These are phyloP conservation scores for Tylopilus sp. DNA, from an alignment of 1,284 basidiomycete genomes.

Conservation along the genomic window DNA sequence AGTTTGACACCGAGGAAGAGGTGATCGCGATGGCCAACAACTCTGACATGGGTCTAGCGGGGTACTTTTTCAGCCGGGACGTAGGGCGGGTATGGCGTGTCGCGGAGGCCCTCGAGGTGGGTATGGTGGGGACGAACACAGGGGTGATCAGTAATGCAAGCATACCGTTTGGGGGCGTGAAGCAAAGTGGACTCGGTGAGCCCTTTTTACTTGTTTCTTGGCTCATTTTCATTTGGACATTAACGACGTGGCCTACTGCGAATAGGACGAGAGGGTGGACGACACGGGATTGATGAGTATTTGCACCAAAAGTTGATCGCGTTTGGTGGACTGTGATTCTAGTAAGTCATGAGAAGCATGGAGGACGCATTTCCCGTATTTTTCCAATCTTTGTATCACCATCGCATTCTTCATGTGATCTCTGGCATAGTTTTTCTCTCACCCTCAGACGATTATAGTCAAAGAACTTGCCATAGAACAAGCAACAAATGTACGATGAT, in stretches of 20 bases:
- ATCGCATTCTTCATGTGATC: not conserved
- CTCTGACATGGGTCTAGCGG: slow-evolving; percentile 85
- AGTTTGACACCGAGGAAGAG: slow-evolving; percentile 92
- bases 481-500: not conserved
- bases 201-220: slow-evolving; percentile 1
- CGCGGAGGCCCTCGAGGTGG: slow-evolving; percentile 95
- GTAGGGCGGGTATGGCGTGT: slow-evolving; percentile 92
- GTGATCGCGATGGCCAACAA: slow-evolving; percentile 86
- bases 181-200: slow-evolving; percentile 78
- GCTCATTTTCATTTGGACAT: not conserved
- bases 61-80: slow-evolving; percentile 92
- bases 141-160: slow-evolving; percentile 77
- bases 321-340: slow-evolving; percentile 60
- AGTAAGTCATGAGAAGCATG: not conserved
- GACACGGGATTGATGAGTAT: slow-evolving; percentile 83
- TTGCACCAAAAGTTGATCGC: slow-evolving; percentile 78
- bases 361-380: not conserved
- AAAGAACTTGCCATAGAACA: not conserved
- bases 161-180: slow-evolving; percentile 93
- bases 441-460: too few relatives aligned
- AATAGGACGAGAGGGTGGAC: slow-evolving; percentile 73
- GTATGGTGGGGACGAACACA: slow-evolving; percentile 93
- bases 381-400: slow-evolving; percentile 10
- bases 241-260: slow-evolving; percentile 6
- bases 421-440: too few relatives aligned